These are phyloP conservation scores for Terfezia claveryi DNA, from an alignment of 495 filamentous ascomycete genomes.

Conservation along the genomic window DNA sequence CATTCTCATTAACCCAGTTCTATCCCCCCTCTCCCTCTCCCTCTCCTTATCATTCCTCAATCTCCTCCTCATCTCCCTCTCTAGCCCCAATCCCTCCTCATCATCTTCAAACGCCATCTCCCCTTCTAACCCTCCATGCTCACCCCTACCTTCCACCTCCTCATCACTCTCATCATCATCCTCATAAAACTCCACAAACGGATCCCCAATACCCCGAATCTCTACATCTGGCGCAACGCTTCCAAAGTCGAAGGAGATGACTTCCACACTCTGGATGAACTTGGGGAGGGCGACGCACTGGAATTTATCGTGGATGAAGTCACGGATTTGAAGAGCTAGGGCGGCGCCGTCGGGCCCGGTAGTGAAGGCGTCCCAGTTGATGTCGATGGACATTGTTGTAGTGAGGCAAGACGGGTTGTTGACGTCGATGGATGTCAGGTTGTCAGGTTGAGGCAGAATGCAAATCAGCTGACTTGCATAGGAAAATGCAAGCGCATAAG, in stretches of 20 bases:
- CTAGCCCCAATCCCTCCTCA: constrained; percentile 23
- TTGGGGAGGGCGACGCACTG: constrained; percentile 74
- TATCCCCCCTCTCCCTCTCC: not conserved
- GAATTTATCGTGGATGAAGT: constrained; percentile 88
- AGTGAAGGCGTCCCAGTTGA: constrained; percentile 89
- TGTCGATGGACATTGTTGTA: constrained; percentile 73
- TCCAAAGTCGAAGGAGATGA: constrained; percentile 87
- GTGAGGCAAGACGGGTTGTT: not conserved
- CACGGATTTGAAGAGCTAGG: constrained; percentile 64
- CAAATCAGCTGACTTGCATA: too few relatives aligned
- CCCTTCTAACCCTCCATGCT: constrained; percentile 21
- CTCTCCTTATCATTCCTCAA: constrained; percentile 16
- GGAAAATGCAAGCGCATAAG: too few relatives aligned
- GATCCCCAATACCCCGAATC: constrained; percentile 91
- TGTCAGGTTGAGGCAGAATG: too few relatives aligned
- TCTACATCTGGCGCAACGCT: constrained; percentile 60
- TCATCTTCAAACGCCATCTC: constrained; percentile 15
- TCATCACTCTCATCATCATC: constrained; percentile 39
- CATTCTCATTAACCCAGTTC: too few relatives aligned
- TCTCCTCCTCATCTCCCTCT: constrained; percentile 24
- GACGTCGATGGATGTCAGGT: not conserved
- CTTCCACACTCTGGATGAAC: constrained; percentile 88
- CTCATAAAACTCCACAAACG: constrained; percentile 90
- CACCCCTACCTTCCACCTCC: constrained; percentile 21
- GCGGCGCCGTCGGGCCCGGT: constrained; percentile 62